These are phyloP conservation scores for Mycena vitilis DNA, from an alignment of 768 basidiomycete species.

Conservation along the genomic window DNA sequence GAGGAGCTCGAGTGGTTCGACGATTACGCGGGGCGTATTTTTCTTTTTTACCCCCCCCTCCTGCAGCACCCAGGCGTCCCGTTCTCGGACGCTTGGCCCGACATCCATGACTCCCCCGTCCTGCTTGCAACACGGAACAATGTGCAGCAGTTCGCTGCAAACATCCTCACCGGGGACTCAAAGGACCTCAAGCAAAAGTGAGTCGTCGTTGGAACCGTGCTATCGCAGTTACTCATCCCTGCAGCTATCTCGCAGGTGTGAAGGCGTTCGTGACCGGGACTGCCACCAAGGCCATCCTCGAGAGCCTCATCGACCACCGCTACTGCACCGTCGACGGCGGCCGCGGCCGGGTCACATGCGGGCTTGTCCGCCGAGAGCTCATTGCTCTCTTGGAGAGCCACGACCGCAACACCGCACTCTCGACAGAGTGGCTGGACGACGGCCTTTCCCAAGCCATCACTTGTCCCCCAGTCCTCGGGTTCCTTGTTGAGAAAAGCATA, in stretches of 20 bases:
- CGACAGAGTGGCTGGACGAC: constrained; percentile 2
- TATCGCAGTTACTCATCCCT: not conserved
- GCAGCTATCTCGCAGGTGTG: not conserved
- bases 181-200: not conserved
- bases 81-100: not conserved
- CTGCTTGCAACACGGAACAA: not conserved
- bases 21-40: not conserved
- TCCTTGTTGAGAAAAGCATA: not conserved
- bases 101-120: not conserved
- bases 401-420: not conserved
- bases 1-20: not conserved
- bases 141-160: not conserved
- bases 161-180: not conserved
- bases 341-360: constrained; percentile 5
- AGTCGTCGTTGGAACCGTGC: not conserved
- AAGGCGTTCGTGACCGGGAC: not conserved
- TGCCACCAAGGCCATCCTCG: not conserved
- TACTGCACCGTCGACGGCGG: constrained; percentile 3
- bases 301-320: constrained; percentile 4
- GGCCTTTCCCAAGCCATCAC: constrained; percentile 1
- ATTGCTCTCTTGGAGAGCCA: not conserved
- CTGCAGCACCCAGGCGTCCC: not conserved
- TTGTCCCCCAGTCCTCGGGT: not conserved
- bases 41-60: not conserved
- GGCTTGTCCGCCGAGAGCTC: not conserved